These are phyloP conservation scores for Coniochaeta ligniaria DNA, from an alignment of 2,329 filamentous ascomycete species.

Conservation along the genomic window DNA sequence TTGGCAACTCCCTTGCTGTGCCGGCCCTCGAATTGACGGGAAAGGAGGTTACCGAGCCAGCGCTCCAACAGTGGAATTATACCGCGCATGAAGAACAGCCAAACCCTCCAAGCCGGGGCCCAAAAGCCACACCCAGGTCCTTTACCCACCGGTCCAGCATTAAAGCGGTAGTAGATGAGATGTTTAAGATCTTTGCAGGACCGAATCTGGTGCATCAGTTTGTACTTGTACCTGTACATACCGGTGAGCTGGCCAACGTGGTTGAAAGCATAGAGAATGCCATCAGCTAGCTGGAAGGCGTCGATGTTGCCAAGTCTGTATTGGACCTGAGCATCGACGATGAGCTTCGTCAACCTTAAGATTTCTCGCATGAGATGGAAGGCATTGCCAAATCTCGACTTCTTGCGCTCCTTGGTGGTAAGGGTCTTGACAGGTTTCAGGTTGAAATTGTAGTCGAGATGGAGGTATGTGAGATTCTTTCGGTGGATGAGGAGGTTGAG, in stretches of 20 bases:
- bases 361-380: slow-evolving; percentile 99
- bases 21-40: slow-evolving; percentile 94
- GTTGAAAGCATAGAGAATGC: slow-evolving; percentile 99
- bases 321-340: slow-evolving; percentile 97
- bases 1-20: slow-evolving; percentile 99
- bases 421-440: slow-evolving; percentile 97
- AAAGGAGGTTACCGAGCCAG: slow-evolving; percentile 95
- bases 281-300: slow-evolving; percentile 95
- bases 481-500: slow-evolving; percentile 94
- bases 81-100: slow-evolving; percentile 98
- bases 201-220: slow-evolving; percentile 98
- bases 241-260: slow-evolving; percentile 96
- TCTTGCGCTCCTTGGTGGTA: slow-evolving; percentile 98
- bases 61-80: slow-evolving; percentile 94
- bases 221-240: slow-evolving; percentile 99
- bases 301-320: slow-evolving; percentile 97
- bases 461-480: slow-evolving; percentile 96
- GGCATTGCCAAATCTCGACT: slow-evolving; percentile 97
- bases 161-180: slow-evolving; percentile 98
- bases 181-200: slow-evolving; percentile 99
- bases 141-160: slow-evolving; percentile 92
- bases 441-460: slow-evolving; percentile 99
- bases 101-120: slow-evolving; percentile 97
- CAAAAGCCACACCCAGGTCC: slow-evolving; percentile 98
- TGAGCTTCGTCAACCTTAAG: slow-evolving; percentile 87